Conservation (phyloP, 768 basidiomycete genomes). For the Trametes elegans region DNA sequence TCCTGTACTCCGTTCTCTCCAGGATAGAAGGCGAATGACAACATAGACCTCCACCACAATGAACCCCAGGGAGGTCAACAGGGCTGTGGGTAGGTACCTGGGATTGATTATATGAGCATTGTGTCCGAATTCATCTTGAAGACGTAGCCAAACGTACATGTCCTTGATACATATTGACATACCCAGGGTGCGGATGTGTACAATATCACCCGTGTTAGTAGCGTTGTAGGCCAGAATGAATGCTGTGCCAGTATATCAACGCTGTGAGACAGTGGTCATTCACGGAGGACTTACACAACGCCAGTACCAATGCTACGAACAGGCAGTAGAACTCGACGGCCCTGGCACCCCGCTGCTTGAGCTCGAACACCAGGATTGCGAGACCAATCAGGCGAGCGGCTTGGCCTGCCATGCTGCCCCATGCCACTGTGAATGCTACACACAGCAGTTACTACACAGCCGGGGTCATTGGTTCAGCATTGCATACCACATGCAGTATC, state of each 20-base stretch:
- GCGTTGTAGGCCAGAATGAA: conserved; percentile 42
- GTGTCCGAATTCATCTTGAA: neutral
- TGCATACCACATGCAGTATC: conserved; percentile 19
- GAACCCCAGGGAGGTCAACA: conserved; percentile 35
- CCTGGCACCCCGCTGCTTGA: conserved; percentile 31
- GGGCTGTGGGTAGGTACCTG: conserved; percentile 41
- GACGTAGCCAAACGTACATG: conserved; percentile 22
- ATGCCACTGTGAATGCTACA: conserved; percentile 44
- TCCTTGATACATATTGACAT: conserved; percentile 33
- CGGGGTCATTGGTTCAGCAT: neutral
- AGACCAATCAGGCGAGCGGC: conserved; percentile 40
- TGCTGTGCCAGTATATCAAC: conserved; percentile 24
- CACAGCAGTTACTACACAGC: neutral
- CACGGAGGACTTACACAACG: conserved; percentile 33
- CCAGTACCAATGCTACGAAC: conserved; percentile 32
- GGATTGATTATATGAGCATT: neutral
- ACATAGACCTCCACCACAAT: conserved; percentile 40
- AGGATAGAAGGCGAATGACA: conserved; percentile 32
- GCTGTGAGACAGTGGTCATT: neutral
- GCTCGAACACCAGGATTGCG: conserved; percentile 34
- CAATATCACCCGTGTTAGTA: conserved; percentile 34
- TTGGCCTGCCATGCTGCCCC: conserved; percentile 42
- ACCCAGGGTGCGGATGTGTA: neutral
- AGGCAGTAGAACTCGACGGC: conserved; percentile 34
- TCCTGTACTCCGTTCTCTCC: conserved; percentile 24